Percentiles rank a stretch among this genome's conserved stretches.
These are phyloP conservation scores for Volvox carteri DNA, from an alignment of 163 green algal genomes.

Conservation along the genomic window DNA sequence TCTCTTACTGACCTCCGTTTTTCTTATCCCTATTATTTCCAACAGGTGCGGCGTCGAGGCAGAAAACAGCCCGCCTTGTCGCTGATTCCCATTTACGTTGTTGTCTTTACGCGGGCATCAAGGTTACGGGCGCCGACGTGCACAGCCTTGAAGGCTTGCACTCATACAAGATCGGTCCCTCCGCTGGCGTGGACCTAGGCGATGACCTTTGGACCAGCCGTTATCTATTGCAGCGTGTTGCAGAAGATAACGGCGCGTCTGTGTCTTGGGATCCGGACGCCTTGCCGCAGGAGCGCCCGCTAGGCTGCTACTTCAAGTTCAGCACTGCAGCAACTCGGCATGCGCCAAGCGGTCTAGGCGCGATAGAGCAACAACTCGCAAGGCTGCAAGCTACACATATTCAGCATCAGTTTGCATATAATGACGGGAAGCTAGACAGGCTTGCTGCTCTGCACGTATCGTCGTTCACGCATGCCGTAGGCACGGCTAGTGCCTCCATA, in stretches of 20 bases:
- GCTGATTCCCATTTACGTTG: conserved; percentile 64
- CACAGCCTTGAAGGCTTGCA: conserved; percentile 52
- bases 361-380: conserved; percentile 62
- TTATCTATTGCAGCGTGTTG: conserved; percentile 67
- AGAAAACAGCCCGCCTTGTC: conserved; percentile 48
- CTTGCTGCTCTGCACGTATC: not conserved
- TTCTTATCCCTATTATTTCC: not conserved
- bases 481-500: conserved; percentile 58
- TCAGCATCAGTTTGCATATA: conserved; percentile 53
- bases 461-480: conserved; percentile 65
- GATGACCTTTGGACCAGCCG: conserved; percentile 74
- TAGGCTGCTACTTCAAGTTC: conserved; percentile 62
- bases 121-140: conserved; percentile 53
- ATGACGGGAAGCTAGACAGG: conserved; percentile 42
- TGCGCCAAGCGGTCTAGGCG: conserved; percentile 50
- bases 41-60: not conserved
- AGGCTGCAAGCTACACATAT: conserved; percentile 57
- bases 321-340: conserved; percentile 67
- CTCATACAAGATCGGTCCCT: conserved; percentile 73
- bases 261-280: conserved; percentile 60
- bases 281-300: conserved; percentile 30
- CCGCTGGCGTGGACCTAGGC: conserved; percentile 63
- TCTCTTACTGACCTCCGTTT: not conserved
- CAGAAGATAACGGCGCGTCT: conserved; percentile 54
- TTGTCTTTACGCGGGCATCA: conserved; percentile 66